phyloP scores from a whole-genome alignment of 495 filamentous ascomycete genomes.

The Cairneyella variabilis region DNA sequence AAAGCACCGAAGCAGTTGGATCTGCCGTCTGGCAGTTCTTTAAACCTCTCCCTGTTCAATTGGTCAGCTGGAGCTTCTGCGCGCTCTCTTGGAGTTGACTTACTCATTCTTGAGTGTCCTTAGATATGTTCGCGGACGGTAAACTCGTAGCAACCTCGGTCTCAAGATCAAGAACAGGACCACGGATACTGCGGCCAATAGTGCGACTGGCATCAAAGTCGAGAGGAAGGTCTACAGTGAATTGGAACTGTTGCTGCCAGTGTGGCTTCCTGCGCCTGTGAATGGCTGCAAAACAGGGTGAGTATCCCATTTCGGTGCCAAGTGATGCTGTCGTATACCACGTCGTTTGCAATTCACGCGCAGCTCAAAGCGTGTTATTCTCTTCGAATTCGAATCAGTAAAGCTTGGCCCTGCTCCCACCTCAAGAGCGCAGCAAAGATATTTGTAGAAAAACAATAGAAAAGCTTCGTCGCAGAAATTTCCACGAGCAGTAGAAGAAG shows the following conservation, averaged over 20 bases:
- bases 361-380: no score
- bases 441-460: no score
- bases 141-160: background rate
- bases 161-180: background rate
- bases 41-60: slow-evolving; percentile 56
- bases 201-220: background rate
- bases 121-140: background rate
- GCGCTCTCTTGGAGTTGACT: slow-evolving; percentile 8
- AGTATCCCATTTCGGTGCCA: no score
- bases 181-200: background rate
- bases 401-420: no score
- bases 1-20: slow-evolving; percentile 73
- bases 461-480: no score
- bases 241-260: background rate
- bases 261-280: no score
- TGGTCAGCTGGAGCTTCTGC: background rate
- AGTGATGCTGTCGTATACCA: no score
- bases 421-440: no score
- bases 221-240: background rate
- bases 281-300: no score
- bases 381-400: no score
- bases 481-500: no score
- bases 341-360: no score
- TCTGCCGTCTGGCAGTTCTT: slow-evolving; percentile 59
- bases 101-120: slow-evolving; percentile 43